Evolutionary conservation across 345 rosid species (phyloP).

Genomic region (Salix koriyanagi): DNA sequence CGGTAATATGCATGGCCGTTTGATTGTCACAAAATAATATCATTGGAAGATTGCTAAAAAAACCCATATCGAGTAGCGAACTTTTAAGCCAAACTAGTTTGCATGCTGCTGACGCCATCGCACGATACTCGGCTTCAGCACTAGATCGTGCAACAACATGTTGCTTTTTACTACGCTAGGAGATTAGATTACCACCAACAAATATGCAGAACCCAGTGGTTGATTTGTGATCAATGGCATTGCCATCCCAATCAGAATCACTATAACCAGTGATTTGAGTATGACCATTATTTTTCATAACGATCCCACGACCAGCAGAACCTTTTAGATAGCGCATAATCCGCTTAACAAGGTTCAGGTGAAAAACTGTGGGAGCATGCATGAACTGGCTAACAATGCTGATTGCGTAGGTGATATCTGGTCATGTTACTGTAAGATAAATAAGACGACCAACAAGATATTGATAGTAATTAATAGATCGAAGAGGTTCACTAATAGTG

Average conservation of each 20-base stretch:
- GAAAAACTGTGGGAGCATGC: neutral
- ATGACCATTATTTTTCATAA: neutral
- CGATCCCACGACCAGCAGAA: neutral
- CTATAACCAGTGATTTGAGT: neutral
- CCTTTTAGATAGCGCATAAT: neutral
- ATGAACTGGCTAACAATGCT: too few species aligned
- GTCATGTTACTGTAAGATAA: neutral
- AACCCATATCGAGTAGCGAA: neutral
- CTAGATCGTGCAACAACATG: neutral
- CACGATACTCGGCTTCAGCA: too few species aligned
- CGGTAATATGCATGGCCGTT: neutral
- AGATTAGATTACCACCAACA: neutral
- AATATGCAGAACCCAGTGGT: too few species aligned
- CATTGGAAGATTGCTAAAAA: neutral
- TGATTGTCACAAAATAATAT: neutral
- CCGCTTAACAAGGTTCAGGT: neutral
- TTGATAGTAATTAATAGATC: neutral
- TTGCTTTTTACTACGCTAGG: neutral
- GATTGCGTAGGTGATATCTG: neutral
- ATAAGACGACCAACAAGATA: neutral
- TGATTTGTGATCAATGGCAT: neutral
- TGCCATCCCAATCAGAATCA: too few species aligned
- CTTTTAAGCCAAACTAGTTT: neutral
- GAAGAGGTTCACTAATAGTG: too few species aligned
- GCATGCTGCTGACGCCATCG: fast-evolving